Evolutionary conservation across 805 yeast species (phyloP).

Genomic region (Starmerella apicola): DNA sequence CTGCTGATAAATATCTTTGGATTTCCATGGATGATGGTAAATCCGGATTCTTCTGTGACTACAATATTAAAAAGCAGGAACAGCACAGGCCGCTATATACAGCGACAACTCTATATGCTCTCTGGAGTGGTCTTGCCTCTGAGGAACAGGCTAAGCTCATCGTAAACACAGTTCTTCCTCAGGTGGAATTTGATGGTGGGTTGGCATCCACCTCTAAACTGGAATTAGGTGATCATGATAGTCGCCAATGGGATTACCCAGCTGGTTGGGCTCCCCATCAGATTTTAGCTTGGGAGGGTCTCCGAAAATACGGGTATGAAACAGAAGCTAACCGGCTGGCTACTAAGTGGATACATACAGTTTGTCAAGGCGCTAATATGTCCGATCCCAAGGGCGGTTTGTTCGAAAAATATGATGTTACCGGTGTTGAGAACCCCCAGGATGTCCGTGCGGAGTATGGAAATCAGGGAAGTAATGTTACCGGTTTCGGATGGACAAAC

Average conservation of each 20-base stretch:
- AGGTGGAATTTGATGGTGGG: constrained; percentile 82
- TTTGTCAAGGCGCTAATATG: constrained; percentile 71
- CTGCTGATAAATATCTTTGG: constrained; percentile 68
- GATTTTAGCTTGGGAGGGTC: constrained; percentile 84
- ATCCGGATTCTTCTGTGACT: constrained; percentile 67
- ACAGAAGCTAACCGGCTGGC: constrained; percentile 57
- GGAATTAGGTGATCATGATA: constrained; percentile 54
- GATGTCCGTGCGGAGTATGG: constrained; percentile 93
- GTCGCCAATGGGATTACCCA: constrained; percentile 88
- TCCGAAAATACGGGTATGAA: constrained; percentile 54
- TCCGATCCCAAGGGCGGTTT: constrained; percentile 91
- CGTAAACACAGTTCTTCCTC: constrained; percentile 44
- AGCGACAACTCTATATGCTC: constrained; percentile 84
- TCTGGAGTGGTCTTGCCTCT: constrained; percentile 70
- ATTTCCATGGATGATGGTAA: too few relatives aligned
- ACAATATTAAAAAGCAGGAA: constrained; percentile 45
- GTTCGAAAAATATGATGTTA: constrained; percentile 89
- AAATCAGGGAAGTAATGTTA: constrained; percentile 91
- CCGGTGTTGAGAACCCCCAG: constrained; percentile 72
- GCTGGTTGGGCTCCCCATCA: constrained; percentile 99
- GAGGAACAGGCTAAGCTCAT: constrained; percentile 54
- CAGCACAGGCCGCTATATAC: constrained; percentile 57
- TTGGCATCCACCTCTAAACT: constrained; percentile 68
- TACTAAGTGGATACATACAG: constrained; percentile 79
- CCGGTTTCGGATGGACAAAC: constrained; percentile 98